Conservation (phyloP, 83 land plant genomes). For the Picea abies region DNA sequence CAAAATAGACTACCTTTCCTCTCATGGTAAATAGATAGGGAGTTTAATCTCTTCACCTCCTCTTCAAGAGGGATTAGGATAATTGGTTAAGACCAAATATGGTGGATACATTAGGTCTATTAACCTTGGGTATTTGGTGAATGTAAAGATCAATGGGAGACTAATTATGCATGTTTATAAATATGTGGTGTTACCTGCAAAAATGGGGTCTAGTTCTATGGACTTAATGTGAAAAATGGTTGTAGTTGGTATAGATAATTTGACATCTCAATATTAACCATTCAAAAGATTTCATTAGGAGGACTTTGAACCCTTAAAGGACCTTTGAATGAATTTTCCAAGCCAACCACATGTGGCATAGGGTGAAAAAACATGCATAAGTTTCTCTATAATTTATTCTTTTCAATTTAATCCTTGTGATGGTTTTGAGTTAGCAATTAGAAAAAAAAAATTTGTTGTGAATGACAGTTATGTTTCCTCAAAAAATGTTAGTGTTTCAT, state of each 20-base stretch:
- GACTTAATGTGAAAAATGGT: slow-evolving; percentile 49
- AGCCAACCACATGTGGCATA: background rate
- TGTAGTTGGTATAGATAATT: slow-evolving; percentile 36
- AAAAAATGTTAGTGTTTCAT: background rate
- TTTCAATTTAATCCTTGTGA: background rate
- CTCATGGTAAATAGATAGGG: background rate
- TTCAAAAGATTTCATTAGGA: slow-evolving; percentile 34
- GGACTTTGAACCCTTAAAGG: slow-evolving; percentile 10
- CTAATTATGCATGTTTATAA: slow-evolving; percentile 50
- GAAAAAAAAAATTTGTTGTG: background rate
- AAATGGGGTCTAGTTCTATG: slow-evolving; percentile 37
- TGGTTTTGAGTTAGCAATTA: background rate
- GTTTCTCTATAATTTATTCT: background rate
- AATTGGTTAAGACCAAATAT: slow-evolving; percentile 30
- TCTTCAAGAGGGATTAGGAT: slow-evolving; percentile 34
- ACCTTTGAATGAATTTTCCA: slow-evolving; percentile 11
- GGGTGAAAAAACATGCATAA: slow-evolving; percentile 1
- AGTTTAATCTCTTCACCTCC: slow-evolving; percentile 26
- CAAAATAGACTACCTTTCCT: slow-evolving; percentile 6
- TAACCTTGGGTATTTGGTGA: slow-evolving; percentile 32
- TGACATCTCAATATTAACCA: slow-evolving; percentile 40
- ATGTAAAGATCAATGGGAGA: slow-evolving; percentile 25
- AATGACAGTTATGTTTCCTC: background rate
- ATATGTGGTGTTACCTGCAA: slow-evolving; percentile 42
- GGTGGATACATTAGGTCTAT: slow-evolving; percentile 45